A percentile compares a stretch with the other conserved stretches of the same genome.
Conservation (phyloP, 2,329 filamentous ascomycete genomes). For the Fusarium torreyae region DNA sequence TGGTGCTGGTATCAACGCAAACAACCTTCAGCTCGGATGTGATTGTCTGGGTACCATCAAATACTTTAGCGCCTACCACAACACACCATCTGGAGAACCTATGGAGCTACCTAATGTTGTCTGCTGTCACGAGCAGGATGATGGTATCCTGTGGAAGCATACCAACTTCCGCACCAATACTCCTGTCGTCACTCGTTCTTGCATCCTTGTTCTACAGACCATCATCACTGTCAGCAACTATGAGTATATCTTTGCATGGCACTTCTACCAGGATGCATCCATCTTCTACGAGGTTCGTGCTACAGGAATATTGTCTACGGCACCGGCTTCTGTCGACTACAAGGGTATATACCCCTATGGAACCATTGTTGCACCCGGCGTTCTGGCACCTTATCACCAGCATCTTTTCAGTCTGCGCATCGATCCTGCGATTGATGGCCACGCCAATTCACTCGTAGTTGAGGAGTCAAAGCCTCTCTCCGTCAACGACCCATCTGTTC, state of each 20-base stretch:
- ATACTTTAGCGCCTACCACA: slow-evolving; percentile 56
- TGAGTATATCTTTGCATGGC: slow-evolving; percentile 65
- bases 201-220: slow-evolving; percentile 72
- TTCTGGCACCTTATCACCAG: slow-evolving; percentile 77
- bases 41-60: slow-evolving; percentile 69
- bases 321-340: slow-evolving; percentile 68
- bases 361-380: slow-evolving; percentile 73
- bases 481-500: slow-evolving; percentile 55
- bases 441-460: slow-evolving; percentile 66
- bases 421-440: slow-evolving; percentile 75
- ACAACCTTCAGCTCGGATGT: slow-evolving; percentile 76
- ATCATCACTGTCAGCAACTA: slow-evolving; percentile 76
- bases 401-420: slow-evolving; percentile 77
- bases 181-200: slow-evolving; percentile 68
- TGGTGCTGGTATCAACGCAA: slow-evolving; percentile 75
- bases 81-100: slow-evolving; percentile 52
- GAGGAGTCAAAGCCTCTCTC: slow-evolving; percentile 62
- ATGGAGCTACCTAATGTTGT: slow-evolving; percentile 55
- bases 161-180: slow-evolving; percentile 71
- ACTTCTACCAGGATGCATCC: slow-evolving; percentile 68
- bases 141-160: slow-evolving; percentile 75
- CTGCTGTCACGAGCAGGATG: slow-evolving; percentile 56
- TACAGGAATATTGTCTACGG: slow-evolving; percentile 61
- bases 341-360: slow-evolving; percentile 66
- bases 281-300: slow-evolving; percentile 54